phyloP scores from a whole-genome alignment of 495 filamentous ascomycete species.

The Neurospora discreta region DNA sequence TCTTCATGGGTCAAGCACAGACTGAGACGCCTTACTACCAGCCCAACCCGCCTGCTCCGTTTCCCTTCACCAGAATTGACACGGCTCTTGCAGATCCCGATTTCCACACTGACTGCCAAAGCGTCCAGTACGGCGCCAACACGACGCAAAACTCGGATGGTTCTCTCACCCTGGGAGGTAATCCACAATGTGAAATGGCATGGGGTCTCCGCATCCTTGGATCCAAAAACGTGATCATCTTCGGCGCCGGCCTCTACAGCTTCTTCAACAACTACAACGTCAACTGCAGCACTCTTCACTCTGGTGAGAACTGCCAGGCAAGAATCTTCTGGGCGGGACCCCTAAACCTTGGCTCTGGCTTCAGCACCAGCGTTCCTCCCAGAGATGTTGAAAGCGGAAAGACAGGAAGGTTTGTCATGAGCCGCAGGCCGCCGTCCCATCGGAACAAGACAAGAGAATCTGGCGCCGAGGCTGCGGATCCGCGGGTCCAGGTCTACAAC shows the following conservation, averaged over 20 bases:
- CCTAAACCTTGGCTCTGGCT: background rate
- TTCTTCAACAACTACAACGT: constrained; percentile 84
- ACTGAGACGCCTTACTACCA: constrained; percentile 89
- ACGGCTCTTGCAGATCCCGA: constrained; percentile 59
- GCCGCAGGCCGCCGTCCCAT: background rate
- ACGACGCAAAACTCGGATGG: constrained; percentile 30
- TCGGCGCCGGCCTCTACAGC: constrained; percentile 68
- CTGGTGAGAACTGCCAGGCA: constrained; percentile 68
- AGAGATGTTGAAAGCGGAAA: background rate
- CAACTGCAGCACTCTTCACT: constrained; percentile 47
- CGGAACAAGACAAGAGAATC: background rate
- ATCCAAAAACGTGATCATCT: constrained; percentile 52
- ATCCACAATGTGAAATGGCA: constrained; percentile 39
- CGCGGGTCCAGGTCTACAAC: constrained; percentile 15
- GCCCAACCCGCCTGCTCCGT: constrained; percentile 61
- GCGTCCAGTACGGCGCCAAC: constrained; percentile 36
- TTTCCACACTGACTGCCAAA: constrained; percentile 39
- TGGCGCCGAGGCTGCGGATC: background rate
- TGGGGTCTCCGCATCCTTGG: constrained; percentile 71
- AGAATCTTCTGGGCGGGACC: constrained; percentile 42
- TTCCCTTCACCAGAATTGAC: constrained; percentile 51
- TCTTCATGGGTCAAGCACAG: constrained; percentile 79
- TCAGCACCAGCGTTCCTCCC: background rate
- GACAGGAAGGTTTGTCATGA: background rate
- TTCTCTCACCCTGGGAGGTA: constrained; percentile 8